Conservation (phyloP, 2,329 filamentous ascomycete species). For the Nigrospora osmanthi region DNA sequence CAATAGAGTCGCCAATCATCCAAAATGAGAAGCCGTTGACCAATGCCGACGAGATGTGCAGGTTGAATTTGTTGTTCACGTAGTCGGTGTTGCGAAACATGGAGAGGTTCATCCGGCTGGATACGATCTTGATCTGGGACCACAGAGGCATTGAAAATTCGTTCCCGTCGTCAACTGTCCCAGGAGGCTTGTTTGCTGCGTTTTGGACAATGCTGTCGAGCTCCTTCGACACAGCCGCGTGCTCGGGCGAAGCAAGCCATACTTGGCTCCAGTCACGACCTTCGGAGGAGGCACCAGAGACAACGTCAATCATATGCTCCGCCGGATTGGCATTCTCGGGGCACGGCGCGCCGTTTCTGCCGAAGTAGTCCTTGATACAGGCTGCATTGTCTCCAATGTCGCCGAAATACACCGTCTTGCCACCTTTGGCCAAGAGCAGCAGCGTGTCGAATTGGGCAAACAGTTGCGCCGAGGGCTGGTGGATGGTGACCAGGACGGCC, state of each 20-base stretch:
- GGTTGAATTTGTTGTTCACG: constrained; percentile 69
- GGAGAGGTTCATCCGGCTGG: constrained; percentile 61
- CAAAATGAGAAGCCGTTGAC: constrained; percentile 79
- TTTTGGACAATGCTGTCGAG: constrained; percentile 1
- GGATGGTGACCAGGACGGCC: constrained; percentile 67
- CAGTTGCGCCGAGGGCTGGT: constrained; percentile 62
- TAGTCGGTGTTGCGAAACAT: constrained; percentile 74
- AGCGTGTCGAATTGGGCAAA: constrained; percentile 64
- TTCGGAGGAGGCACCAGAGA: background rate
- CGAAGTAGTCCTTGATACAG: constrained; percentile 45
- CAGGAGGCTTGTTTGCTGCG: constrained; percentile 2
- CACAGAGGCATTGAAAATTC: constrained; percentile 61
- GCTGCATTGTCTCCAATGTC: background rate
- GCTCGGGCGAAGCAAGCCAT: background rate
- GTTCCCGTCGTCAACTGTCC: constrained; percentile 2
- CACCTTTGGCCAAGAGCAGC: background rate
- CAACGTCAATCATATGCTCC: constrained; percentile 32
- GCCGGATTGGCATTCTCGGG: constrained; percentile 47
- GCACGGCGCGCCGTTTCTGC: constrained; percentile 47
- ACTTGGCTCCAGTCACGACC: background rate
- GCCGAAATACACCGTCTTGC: background rate
- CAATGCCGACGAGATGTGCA: constrained; percentile 61
- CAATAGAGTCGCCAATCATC: constrained; percentile 54
- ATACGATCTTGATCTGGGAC: constrained; percentile 57
- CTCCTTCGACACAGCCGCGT: constrained; percentile 1